Conservation (phyloP, 192 early-diverging fungal genomes). For the Diversispora epigaea region DNA sequence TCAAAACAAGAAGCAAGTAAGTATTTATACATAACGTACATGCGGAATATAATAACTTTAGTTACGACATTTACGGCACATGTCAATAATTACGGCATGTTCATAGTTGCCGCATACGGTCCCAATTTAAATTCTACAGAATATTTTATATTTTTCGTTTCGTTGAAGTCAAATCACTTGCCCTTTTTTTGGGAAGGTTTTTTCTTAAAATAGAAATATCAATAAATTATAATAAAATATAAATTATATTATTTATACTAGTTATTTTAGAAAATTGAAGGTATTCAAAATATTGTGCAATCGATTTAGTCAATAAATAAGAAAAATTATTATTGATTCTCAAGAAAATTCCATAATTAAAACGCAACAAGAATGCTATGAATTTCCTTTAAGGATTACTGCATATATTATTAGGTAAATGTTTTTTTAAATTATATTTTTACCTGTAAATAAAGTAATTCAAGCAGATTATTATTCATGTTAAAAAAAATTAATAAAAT, state of each 20-base stretch:
- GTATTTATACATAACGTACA: too few relatives aligned
- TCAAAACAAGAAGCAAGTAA: too few relatives aligned
- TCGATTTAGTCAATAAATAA: slow-evolving; percentile 1
- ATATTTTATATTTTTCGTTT: too few relatives aligned
- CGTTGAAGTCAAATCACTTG: too few relatives aligned
- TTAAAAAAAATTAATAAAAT: neutral
- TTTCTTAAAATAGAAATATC: too few relatives aligned
- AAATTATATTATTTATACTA: slow-evolving; percentile 1
- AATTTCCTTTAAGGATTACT: neutral
- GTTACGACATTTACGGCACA: too few relatives aligned
- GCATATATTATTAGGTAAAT: neutral
- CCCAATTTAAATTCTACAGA: too few relatives aligned
- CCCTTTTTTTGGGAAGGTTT: too few relatives aligned
- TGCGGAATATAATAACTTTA: too few relatives aligned
- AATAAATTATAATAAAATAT: neutral
- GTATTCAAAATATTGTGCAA: neutral
- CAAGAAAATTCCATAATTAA: neutral
- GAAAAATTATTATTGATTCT: neutral
- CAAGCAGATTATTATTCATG: neutral
- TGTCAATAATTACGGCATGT: too few relatives aligned
- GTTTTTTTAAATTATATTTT: neutral
- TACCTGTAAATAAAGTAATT: too few relatives aligned
- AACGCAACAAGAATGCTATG: slow-evolving; percentile 7
- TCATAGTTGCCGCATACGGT: too few relatives aligned
- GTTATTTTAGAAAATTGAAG: slow-evolving; percentile 5